Evolutionary conservation across 2,329 filamentous ascomycete genomes (phyloP).

Genomic region (Podosphaera aphanis): DNA sequence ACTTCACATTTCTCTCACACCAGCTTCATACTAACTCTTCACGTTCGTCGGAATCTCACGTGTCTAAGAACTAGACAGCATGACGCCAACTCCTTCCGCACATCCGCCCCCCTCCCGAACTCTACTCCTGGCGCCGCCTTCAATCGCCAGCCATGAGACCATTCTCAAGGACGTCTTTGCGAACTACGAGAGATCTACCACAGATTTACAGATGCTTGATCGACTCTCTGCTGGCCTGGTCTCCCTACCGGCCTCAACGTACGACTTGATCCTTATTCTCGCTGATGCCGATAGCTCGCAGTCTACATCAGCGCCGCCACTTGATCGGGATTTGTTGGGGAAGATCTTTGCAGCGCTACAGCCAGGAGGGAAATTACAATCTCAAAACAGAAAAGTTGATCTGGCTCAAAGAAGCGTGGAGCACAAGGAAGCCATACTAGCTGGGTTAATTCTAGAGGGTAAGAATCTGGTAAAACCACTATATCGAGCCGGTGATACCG

Average conservation of each 20-base stretch:
- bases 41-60: no score
- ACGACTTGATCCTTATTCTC: slow-evolving; percentile 67
- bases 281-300: slow-evolving; percentile 48
- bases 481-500: slow-evolving; percentile 16
- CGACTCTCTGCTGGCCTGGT: slow-evolving; percentile 66
- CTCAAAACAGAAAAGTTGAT: slow-evolving; percentile 41
- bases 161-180: slow-evolving; percentile 48
- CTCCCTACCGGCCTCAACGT: slow-evolving; percentile 49
- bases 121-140: slow-evolving; percentile 74
- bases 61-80: no score
- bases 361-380: slow-evolving; percentile 40
- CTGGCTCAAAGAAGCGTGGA: slow-evolving; percentile 22
- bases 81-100: no score
- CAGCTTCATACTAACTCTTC: no score
- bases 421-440: slow-evolving; percentile 59
- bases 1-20: no score
- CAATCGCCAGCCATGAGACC: slow-evolving; percentile 65
- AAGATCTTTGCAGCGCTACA: slow-evolving; percentile 49
- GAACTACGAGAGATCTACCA: slow-evolving; percentile 47
- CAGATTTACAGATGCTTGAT: slow-evolving; percentile 95
- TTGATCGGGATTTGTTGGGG: slow-evolving; percentile 44
- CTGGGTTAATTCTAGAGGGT: slow-evolving; percentile 42
- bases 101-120: slow-evolving; percentile 24
- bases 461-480: slow-evolving; percentile 55
- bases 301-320: slow-evolving; percentile 36